phyloP scores from a whole-genome alignment of 371 early-diverging fungal species.

The Massospora cicadina region DNA sequence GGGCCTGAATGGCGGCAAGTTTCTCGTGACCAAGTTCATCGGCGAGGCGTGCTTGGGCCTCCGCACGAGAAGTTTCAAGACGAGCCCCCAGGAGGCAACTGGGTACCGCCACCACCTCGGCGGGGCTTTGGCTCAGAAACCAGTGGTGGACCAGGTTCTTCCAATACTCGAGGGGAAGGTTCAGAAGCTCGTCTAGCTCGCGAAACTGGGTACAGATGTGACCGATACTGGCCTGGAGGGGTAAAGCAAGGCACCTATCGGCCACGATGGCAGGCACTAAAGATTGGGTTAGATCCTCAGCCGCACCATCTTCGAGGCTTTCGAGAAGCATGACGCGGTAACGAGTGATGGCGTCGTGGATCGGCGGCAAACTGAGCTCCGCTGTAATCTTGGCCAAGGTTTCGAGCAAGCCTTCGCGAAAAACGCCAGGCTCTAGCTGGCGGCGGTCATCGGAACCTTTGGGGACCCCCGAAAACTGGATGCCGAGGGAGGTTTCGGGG shows the following conservation, averaged over 20 bases:
- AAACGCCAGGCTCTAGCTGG: slow-evolving; percentile 22
- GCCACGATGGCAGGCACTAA: slow-evolving; percentile 39
- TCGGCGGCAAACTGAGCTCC: slow-evolving; percentile 16
- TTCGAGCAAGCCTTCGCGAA: slow-evolving; percentile 17
- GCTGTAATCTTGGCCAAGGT: slow-evolving; percentile 20
- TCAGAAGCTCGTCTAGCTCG: slow-evolving; percentile 27
- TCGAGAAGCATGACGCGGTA: slow-evolving; percentile 24
- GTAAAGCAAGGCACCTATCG: slow-evolving; percentile 19
- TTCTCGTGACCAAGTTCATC: slow-evolving; percentile 27
- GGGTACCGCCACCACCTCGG: slow-evolving; percentile 39
- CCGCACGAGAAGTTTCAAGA: slow-evolving; percentile 22
- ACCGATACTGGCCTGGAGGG: slow-evolving; percentile 11
- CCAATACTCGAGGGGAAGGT: slow-evolving; percentile 36
- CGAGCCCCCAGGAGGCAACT: slow-evolving; percentile 25
- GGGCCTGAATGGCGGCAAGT: slow-evolving; percentile 21
- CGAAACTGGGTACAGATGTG: slow-evolving; percentile 22
- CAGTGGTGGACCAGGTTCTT: slow-evolving; percentile 27
- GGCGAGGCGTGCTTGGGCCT: slow-evolving; percentile 18
- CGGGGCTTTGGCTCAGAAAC: slow-evolving; percentile 30
- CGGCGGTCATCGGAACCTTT: slow-evolving; percentile 10
- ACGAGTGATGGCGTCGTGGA: slow-evolving; percentile 17
- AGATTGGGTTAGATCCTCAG: slow-evolving; percentile 27
- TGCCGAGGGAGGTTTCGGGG: slow-evolving; percentile 24
- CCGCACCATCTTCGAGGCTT: slow-evolving; percentile 42
- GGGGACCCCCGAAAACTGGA: slow-evolving; percentile 42